Evolutionary conservation across 2,329 filamentous ascomycete genomes (phyloP).

Genomic region (Exophiala oligosperma): DNA sequence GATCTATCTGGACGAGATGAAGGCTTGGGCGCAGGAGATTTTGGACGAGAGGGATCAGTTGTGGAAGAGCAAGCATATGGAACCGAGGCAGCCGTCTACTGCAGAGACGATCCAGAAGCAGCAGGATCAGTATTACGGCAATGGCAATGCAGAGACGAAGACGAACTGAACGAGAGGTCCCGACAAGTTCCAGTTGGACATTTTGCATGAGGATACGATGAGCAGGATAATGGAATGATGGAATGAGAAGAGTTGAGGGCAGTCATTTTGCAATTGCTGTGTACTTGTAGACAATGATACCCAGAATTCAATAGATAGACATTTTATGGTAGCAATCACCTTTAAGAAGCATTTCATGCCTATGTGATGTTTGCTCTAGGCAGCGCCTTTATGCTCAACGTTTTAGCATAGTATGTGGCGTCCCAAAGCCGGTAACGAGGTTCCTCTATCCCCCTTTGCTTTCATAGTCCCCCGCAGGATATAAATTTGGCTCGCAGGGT

Average conservation of each 20-base stretch:
- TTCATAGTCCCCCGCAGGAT: no score
- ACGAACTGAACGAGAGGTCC: slow-evolving; percentile 5
- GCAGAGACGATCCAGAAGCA: slow-evolving; percentile 25
- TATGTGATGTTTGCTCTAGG: not conserved
- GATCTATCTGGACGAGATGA: slow-evolving; percentile 75
- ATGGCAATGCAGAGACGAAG: slow-evolving; percentile 19
- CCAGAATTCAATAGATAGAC: slow-evolving; percentile 8
- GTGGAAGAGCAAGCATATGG: slow-evolving; percentile 58
- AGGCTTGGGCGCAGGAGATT: slow-evolving; percentile 75
- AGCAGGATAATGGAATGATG: not conserved
- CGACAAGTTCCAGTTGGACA: not conserved
- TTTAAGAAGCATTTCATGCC: not conserved
- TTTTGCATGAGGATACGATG: not conserved
- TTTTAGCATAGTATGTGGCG: no score
- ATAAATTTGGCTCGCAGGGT: no score
- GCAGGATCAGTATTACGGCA: slow-evolving; percentile 31
- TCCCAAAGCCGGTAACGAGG: no score
- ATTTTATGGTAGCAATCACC: not conserved
- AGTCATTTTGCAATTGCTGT: not conserved
- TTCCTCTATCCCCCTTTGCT: no score
- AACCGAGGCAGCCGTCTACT: slow-evolving; percentile 20
- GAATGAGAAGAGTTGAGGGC: not conserved
- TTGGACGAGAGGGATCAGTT: slow-evolving; percentile 73
- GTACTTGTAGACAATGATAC: slow-evolving; percentile 14
- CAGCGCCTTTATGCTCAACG: no score